Evolutionary conservation across 139 green algal species (phyloP), one percentile per base, ranked within the genome.

Genomic region (Nannochloris sp.): DNA sequence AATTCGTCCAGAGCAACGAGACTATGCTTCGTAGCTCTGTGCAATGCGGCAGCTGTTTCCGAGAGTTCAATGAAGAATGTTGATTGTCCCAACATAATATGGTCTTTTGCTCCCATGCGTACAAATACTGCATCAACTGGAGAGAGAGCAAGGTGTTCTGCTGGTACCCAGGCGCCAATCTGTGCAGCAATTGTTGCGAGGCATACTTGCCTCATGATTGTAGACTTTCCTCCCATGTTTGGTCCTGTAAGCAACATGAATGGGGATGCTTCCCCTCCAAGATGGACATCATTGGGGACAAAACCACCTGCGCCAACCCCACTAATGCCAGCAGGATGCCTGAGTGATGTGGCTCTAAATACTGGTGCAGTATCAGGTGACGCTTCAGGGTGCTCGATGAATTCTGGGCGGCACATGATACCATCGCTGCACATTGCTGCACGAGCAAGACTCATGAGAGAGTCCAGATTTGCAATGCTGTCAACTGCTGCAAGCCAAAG

Each of bases 171-270:
- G 1, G 87, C 88, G 14, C 93, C 93, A 8, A 93, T 74, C 78
- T 95, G 90, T 3, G 87, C 89, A 67, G 95, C 61, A 29, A 97
- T 24, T 2, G 83, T 72, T 3, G 90, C 85, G 34, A 97, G 84
- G 75, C 91, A 97, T 16, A 88, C 80, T 63, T 95, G 89, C 37
- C 92, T 76, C 69, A 98, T 80, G 48, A 97, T 76, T 5, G 93
- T 97, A 62, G 72, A 87, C 75, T 98, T 98, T 68, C 93, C 93
- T 50, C 93, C 93, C 93, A 98, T 99, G 81, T 99, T 99, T 57
- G 93, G 91, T 2, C 93, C 86, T 4, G 85, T 94, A 12, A 96
- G 75, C 48, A 96, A 61, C 27, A 93, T 63, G 60, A 94, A 89
- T 27, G 66, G 68, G 46, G 16, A 25, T 4, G 60, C 18, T 7